A percentile compares a stretch with the other conserved stretches of the same genome.
These are phyloP conservation scores for Verticillium nonalfalfae DNA, from an alignment of 2,329 filamentous ascomycete genomes.

Conservation along the genomic window DNA sequence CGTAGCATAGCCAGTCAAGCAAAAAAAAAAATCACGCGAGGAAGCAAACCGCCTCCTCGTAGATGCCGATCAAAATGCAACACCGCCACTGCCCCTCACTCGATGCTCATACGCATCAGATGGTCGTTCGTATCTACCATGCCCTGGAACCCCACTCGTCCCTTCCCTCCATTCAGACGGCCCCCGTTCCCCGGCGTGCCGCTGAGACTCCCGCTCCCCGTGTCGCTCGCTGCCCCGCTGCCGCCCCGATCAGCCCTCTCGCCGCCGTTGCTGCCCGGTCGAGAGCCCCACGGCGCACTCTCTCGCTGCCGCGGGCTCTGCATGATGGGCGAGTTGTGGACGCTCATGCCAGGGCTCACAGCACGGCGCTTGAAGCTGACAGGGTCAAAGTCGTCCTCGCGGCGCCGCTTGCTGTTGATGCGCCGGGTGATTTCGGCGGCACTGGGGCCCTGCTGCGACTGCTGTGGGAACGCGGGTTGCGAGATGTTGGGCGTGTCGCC, in stretches of 20 bases:
- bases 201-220: slow-evolving; percentile 31
- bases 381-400: slow-evolving; percentile 87
- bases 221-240: slow-evolving; percentile 45
- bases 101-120: slow-evolving; percentile 95
- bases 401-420: slow-evolving; percentile 73
- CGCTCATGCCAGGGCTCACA: slow-evolving; percentile 85
- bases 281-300: slow-evolving; percentile 63
- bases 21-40: neutral
- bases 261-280: slow-evolving; percentile 56
- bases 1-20: no score
- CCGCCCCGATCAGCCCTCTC: slow-evolving; percentile 39
- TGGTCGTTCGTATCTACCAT: slow-evolving; percentile 96
- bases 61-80: neutral
- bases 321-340: slow-evolving; percentile 81
- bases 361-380: slow-evolving; percentile 84
- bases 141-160: slow-evolving; percentile 73
- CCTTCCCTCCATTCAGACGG: slow-evolving; percentile 46
- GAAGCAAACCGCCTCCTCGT: neutral
- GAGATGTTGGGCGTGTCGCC: slow-evolving; percentile 20
- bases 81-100: slow-evolving; percentile 40
- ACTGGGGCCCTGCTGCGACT: slow-evolving; percentile 41
- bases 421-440: slow-evolving; percentile 72
- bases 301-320: slow-evolving; percentile 78
- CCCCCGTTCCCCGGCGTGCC: slow-evolving; percentile 22
- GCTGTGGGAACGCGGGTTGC: slow-evolving; percentile 17